phyloP scores from a whole-genome alignment of 495 filamentous ascomycete genomes.

The Hypoxylon lienhwacheense region DNA sequence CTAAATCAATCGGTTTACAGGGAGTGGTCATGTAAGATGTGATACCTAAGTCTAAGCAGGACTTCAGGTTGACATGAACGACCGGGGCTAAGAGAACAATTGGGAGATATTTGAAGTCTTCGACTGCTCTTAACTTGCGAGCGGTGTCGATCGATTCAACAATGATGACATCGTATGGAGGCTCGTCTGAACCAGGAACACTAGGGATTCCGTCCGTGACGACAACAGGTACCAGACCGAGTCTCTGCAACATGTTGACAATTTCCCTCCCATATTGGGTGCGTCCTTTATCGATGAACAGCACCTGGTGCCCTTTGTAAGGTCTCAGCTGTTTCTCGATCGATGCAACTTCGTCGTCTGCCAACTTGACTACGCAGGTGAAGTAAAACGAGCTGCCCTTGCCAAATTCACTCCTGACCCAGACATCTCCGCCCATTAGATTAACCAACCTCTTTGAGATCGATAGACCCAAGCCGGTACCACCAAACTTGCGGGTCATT shows the following conservation, averaged over 20 bases:
- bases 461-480: conserved; percentile 91
- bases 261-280: conserved; percentile 80
- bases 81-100: conserved; percentile 90
- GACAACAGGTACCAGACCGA: conserved; percentile 81
- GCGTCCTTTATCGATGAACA: conserved; percentile 93
- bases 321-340: conserved; percentile 84
- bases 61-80: conserved; percentile 91
- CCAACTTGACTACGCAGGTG: conserved; percentile 89
- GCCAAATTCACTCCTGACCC: conserved; percentile 93
- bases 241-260: conserved; percentile 72
- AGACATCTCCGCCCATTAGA: conserved; percentile 96
- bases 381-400: conserved; percentile 96
- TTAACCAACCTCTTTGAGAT: conserved; percentile 96
- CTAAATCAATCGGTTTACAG: conserved; percentile 91
- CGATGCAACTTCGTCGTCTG: conserved; percentile 75
- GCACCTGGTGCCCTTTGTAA: conserved; percentile 88
- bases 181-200: conserved; percentile 59
- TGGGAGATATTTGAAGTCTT: conserved; percentile 97
- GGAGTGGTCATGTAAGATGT: conserved; percentile 99
- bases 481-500: conserved; percentile 95
- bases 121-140: conserved; percentile 76
- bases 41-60: conserved; percentile 92
- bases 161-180: conserved; percentile 90
- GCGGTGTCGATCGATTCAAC: conserved; percentile 94
- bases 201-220: conserved; percentile 64